Conservation (phyloP, 2,329 filamentous ascomycete genomes). For the Sclerotinia glacialis region DNA sequence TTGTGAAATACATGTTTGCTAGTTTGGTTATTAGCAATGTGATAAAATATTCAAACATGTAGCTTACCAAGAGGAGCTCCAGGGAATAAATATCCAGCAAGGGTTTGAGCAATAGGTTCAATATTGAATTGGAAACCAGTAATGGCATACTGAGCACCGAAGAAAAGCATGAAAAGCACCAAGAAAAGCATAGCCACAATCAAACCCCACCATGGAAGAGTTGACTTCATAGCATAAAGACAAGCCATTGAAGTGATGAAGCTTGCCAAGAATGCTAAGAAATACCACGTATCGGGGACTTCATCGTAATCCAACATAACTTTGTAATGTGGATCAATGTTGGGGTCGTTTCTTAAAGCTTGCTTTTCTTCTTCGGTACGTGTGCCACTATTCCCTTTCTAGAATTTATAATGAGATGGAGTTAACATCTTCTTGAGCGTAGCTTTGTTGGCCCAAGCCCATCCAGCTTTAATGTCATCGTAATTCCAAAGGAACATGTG, state of each 20-base stretch:
- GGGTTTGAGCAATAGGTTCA: constrained; percentile 48
- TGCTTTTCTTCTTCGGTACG: constrained; percentile 26
- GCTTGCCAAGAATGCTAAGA: constrained; percentile 45
- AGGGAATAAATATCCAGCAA: constrained; percentile 46
- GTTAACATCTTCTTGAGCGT: constrained; percentile 25
- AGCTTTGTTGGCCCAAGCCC: constrained; percentile 32
- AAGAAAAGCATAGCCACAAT: constrained; percentile 35
- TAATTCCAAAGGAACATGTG: constrained; percentile 46
- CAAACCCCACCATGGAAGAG: constrained; percentile 36
- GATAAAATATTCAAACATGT: background rate
- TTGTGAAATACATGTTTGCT: constrained; percentile 72
- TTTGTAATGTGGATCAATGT: constrained; percentile 45
- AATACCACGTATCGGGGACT: constrained; percentile 59
- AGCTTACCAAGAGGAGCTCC: constrained; percentile 54
- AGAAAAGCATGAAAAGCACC: constrained; percentile 35
- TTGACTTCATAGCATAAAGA: constrained; percentile 59
- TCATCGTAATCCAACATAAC: constrained; percentile 50
- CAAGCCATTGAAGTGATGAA: constrained; percentile 42
- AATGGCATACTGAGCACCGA: constrained; percentile 44
- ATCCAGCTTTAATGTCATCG: constrained; percentile 43
- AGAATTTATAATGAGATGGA: constrained; percentile 35
- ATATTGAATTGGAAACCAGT: constrained; percentile 48
- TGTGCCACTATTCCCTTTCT: constrained; percentile 22
- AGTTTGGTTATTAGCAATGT: background rate
- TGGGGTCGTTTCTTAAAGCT: constrained; percentile 24